These are phyloP conservation scores for Biscogniauxia marginata DNA, from an alignment of 2,329 filamentous ascomycete species.

Conservation along the genomic window DNA sequence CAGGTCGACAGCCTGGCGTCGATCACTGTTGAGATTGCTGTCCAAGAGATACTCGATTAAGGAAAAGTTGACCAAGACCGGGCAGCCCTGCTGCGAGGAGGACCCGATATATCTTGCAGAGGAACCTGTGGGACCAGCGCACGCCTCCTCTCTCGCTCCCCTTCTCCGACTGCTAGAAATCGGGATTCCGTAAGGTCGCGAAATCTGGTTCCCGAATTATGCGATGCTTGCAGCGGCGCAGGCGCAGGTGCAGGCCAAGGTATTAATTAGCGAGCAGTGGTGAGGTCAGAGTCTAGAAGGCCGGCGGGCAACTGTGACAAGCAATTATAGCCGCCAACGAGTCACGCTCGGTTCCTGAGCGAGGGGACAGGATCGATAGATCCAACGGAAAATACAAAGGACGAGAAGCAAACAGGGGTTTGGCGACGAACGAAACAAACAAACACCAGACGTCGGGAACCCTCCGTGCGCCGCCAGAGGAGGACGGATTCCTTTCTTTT, in stretches of 20 bases:
- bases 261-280: conserved; percentile 29
- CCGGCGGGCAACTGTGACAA: conserved; percentile 11
- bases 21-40: conserved; percentile 22
- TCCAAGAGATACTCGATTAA: conserved; percentile 3
- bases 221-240: conserved; percentile 13
- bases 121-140: conserved; percentile 11
- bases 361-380: conserved; percentile 19
- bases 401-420: conserved; percentile 16
- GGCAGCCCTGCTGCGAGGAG: conserved; percentile 19
- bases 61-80: conserved; percentile 11
- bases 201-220: conserved; percentile 19
- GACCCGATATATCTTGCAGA: conserved; percentile 25
- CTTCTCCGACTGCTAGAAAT: conserved; percentile 14
- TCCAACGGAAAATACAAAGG: conserved; percentile 3
- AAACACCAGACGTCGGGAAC: not conserved
- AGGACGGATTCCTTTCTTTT: not conserved
- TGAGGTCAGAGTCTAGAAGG: conserved; percentile 24
- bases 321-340: conserved; percentile 31
- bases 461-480: not conserved
- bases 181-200: conserved; percentile 14
- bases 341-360: conserved; percentile 24
- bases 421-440: conserved; percentile 7
- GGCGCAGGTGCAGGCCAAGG: conserved; percentile 19
- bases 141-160: conserved; percentile 9
- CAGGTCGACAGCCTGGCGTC: conserved; percentile 21